Base-by-base conservation (phyloP, 192 early-diverging fungal species). In the Lunasporangiospora selenospora region DNA sequence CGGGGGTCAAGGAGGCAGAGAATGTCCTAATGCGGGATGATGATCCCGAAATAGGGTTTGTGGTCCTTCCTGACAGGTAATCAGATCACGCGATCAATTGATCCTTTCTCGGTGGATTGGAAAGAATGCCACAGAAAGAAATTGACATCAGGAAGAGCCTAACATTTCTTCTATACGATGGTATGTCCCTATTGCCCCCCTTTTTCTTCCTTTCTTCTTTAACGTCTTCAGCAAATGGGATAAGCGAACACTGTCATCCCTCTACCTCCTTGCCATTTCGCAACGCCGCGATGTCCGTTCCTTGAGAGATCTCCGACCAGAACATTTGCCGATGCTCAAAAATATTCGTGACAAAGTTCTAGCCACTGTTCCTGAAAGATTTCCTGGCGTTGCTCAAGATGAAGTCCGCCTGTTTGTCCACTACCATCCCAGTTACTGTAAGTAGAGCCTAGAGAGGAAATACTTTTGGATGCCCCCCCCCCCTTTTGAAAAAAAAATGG, bases 341-440 rank as follows among this genome's bases (percentile, higher is more conserved):
- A 85, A 86, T 30, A 77, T 93, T 24, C 79, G 82, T 23, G 47
- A 70, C n/a, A 86, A 83, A 34, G 65, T 83, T 21, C 47, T 57
- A 4, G 36, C 53, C 4, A 59, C 87, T 30, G 83, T 87, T 0
- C 73, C 79, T 15, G 40, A 65, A 34, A 52, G 48, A 21, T 84
- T 69, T 61, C 75, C 79, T 0, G 79, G 75, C 2, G 79, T 93
- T 10, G 45, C 69, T 9, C 52, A 78, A 1, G 78, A 92, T 40
- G 79, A 88, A 37, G 67, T 93, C 13, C 67, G 89, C 33, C 53
- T 92, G 26, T 93, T 88, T 71, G 67, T 92, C 3, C 92, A 93
- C 62, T 92, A 93, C 58, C 89, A 91, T 65, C 92, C 92, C 4
- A 86, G 84, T 6, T 93, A 93, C 59, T 93, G 83, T 85, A 78